Evolutionary conservation across 139 green algal species (phyloP).

Genomic region (Haematococcus lacustris): DNA sequence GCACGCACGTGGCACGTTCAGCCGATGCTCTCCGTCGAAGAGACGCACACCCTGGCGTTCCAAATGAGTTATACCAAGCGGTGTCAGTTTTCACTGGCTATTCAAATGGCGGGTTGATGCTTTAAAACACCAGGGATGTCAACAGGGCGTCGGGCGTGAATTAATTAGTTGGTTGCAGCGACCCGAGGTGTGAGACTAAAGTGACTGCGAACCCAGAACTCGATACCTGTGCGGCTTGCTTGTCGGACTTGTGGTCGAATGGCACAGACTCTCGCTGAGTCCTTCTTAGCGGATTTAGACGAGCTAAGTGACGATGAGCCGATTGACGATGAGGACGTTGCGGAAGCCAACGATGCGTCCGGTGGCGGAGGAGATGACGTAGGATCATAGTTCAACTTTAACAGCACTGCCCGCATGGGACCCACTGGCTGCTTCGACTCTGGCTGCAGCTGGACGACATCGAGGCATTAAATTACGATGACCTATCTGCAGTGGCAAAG

Average conservation of each 20-base stretch:
- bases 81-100: not conserved
- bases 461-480: slow-evolving; percentile 68
- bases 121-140: too few relatives aligned
- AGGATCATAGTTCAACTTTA: too few relatives aligned
- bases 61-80: not conserved
- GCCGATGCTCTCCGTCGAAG: too few relatives aligned
- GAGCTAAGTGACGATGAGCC: slow-evolving; percentile 83
- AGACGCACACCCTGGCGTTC: not conserved
- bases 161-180: too few relatives aligned
- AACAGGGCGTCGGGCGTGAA: too few relatives aligned
- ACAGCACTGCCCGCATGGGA: too few relatives aligned
- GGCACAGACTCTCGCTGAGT: slow-evolving; percentile 71
- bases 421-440: too few relatives aligned
- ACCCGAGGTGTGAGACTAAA: not conserved
- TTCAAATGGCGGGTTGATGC: not conserved
- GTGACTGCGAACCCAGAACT: not conserved
- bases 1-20: too few relatives aligned
- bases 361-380: too few relatives aligned
- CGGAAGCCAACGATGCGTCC: too few relatives aligned
- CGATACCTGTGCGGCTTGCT: not conserved
- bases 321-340: slow-evolving; percentile 36
- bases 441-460: slow-evolving; percentile 45
- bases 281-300: slow-evolving; percentile 91
- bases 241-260: too few relatives aligned
- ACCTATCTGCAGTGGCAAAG: slow-evolving; percentile 61